Evolutionary conservation across 257 asterid species (phyloP).

Genomic region (Catharanthus roseus): DNA sequence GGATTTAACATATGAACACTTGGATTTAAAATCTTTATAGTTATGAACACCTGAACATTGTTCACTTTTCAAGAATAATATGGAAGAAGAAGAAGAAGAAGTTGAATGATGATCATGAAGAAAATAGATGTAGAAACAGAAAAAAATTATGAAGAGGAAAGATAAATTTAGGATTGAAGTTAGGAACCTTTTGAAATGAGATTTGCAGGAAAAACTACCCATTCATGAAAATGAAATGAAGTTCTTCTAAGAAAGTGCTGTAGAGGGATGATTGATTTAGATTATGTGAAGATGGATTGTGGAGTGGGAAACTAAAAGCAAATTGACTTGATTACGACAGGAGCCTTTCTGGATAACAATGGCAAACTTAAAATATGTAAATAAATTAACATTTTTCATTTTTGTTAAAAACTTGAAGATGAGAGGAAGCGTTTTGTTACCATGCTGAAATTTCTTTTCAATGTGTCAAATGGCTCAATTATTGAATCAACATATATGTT

Average conservation of each 20-base stretch:
- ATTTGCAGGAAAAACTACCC: constrained; percentile 26
- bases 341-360: no score
- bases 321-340: no score
- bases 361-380: no score
- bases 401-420: no score
- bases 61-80: neutral
- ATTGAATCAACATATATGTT: no score
- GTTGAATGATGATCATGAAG: constrained; percentile 1
- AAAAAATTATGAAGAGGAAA: constrained; percentile 34
- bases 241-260: neutral
- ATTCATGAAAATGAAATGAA: constrained; percentile 13
- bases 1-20: constrained; percentile 40
- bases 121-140: constrained; percentile 26
- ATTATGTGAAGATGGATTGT: no score
- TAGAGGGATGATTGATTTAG: neutral
- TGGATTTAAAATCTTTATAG: constrained; percentile 26
- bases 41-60: constrained; percentile 33
- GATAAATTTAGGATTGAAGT: constrained; percentile 40
- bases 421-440: no score
- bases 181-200: constrained; percentile 18
- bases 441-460: no score
- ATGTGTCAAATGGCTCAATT: no score
- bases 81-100: neutral
- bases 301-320: no score
- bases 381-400: no score